Percentiles rank a stretch among this genome's conserved stretches.
phyloP scores from a whole-genome alignment of 106 monocot genomes.

The Allium sativum region DNA sequence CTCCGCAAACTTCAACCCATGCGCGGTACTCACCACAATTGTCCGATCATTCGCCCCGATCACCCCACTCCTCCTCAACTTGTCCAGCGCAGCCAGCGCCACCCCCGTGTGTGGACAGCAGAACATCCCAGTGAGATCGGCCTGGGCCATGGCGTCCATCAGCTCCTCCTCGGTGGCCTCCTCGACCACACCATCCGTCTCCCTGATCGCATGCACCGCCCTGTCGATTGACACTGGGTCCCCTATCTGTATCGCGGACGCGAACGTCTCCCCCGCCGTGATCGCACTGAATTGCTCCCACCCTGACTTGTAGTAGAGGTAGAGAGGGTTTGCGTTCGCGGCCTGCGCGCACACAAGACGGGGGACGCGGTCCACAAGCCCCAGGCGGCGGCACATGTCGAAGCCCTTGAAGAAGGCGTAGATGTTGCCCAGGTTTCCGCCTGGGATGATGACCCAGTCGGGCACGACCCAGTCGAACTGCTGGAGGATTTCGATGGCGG shows the following conservation, averaged over 20 bases:
- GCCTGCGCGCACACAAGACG: constrained; percentile 89
- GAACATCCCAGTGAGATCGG: constrained; percentile 87
- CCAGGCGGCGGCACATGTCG: constrained; percentile 82
- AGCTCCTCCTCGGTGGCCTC: constrained; percentile 96
- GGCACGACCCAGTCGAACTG: constrained; percentile 98
- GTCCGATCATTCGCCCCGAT: constrained; percentile 67
- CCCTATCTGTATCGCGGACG: constrained; percentile 91
- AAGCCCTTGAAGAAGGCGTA: constrained; percentile 97
- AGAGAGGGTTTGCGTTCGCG: constrained; percentile 86
- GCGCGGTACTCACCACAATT: constrained; percentile 86
- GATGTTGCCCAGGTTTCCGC: constrained; percentile 89
- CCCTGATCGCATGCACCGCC: constrained; percentile 54
- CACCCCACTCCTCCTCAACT: constrained; percentile 51
- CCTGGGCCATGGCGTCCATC: constrained; percentile 82
- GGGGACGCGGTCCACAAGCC: constrained; percentile 68
- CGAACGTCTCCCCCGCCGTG: constrained; percentile 56
- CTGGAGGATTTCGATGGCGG: constrained; percentile 92
- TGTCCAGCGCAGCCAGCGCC: constrained; percentile 72
- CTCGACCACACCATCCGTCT: constrained; percentile 78
- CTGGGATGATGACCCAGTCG: constrained; percentile 90
- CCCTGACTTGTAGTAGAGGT: constrained; percentile 64
- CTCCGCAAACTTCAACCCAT: constrained; percentile 89
- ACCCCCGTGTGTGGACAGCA: constrained; percentile 95
- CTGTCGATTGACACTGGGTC: constrained; percentile 88
- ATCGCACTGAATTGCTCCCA: constrained; percentile 65